Evolutionary conservation across 441 rosid species (phyloP), one percentile per base, ranked within the genome.

Genomic region (Adansonia gregorii): DNA sequence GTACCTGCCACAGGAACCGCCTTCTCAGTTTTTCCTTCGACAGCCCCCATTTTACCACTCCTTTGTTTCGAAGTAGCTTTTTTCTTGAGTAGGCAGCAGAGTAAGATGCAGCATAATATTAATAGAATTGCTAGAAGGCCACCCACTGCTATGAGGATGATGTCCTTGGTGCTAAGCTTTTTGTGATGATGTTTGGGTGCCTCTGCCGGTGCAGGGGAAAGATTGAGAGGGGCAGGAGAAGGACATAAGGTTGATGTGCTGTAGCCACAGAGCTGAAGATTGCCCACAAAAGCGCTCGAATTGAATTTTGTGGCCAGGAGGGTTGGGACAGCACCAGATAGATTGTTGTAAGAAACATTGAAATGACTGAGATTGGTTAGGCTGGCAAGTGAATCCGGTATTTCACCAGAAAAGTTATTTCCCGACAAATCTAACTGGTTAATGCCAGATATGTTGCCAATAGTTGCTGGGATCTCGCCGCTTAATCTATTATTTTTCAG

Each of bases 261-360:
- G 86, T 84, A 89, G 43, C 94, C 94, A 81, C 94, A 91, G 19
- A 91, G 93, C 84, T 89, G 90, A 73, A 86, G 49, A 82, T 89
- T 91, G 0, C 94, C 93, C n/a, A 83, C 43, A 79, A 91, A 91
- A 60, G 91, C 87, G 79, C 82, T 86, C 59, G 93, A 86, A 85
- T 89, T 86, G 90, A 91, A 91, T 76, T 83, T 91, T 72, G 77
- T 84, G 75, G 87, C 75, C 68, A 91, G 87, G 2, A 60, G 31
- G 51, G 86, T 64, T 14, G 94, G 93, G 39, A 91, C 93, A 49
- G 85, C 66, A 64, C 94, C 93, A 8, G 94, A 88, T 20, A 89
- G 90, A 35, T 86, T 81, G 79, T 91, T 91, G 90, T 78, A 87
- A 51, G 94, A 89, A 72, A 89, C 90, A 82, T 89, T 89, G 81